Conservation (phyloP, 1,284 basidiomycete genomes). For the Marasmius fiardii region DNA sequence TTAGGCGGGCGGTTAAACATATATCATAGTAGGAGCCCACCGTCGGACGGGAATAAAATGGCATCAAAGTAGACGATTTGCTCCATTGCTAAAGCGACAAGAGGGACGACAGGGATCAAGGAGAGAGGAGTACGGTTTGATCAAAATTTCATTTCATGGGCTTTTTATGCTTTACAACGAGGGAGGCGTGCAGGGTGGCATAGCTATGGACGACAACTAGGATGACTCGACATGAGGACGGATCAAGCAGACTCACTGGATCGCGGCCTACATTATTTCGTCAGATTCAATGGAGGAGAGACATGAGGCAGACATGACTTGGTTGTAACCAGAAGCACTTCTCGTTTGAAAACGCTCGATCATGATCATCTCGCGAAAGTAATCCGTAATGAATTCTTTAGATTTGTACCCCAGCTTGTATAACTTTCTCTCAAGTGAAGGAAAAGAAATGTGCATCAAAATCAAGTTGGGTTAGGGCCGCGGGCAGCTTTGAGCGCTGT, state of each 20-base stretch:
- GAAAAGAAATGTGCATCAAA: too few relatives aligned
- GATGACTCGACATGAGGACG: neutral
- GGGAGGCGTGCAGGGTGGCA: neutral
- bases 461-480: too few relatives aligned
- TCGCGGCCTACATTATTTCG: neutral
- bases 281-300: neutral
- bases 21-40: conserved; percentile 21
- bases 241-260: neutral
- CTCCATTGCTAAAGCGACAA: conserved; percentile 2
- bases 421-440: too few relatives aligned
- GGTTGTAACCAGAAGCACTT: neutral
- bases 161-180: neutral
- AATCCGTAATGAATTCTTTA: neutral
- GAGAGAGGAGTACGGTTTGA: neutral
- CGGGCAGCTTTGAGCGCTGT: too few relatives aligned
- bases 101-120: too few relatives aligned
- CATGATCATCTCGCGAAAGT: neutral
- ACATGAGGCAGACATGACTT: neutral
- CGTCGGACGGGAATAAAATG: conserved; percentile 61
- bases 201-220: neutral
- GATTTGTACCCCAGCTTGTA: too few relatives aligned
- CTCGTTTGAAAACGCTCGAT: neutral
- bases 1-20: neutral
- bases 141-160: neutral
- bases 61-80: conserved; percentile 48